phyloP scores from a whole-genome alignment of 176 grass and related monocot genomes.

The Triticum timopheevii region DNA sequence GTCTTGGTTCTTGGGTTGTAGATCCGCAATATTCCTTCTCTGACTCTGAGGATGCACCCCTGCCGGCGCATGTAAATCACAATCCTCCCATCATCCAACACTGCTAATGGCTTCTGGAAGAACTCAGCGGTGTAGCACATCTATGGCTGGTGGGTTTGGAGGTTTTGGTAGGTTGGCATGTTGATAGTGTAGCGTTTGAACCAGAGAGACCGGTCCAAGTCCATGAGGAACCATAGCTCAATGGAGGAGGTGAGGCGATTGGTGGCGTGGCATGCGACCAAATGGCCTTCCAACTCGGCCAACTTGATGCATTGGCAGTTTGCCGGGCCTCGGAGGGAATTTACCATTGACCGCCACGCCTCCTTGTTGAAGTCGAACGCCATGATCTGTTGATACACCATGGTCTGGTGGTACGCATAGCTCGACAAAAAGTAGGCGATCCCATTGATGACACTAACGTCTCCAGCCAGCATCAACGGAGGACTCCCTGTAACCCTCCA shows the following conservation, averaged over 20 bases:
- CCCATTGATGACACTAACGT: background rate
- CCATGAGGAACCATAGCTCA: background rate
- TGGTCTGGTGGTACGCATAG: no score
- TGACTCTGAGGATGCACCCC: no score
- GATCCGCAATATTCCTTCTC: no score
- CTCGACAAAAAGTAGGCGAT: background rate
- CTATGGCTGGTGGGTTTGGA: background rate
- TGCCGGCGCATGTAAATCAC: background rate
- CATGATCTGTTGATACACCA: background rate
- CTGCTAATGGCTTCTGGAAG: background rate
- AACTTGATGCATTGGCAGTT: background rate
- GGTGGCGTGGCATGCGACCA: background rate
- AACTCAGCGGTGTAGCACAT: background rate
- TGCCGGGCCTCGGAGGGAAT: background rate
- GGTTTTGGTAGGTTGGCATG: background rate
- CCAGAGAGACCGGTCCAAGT: background rate
- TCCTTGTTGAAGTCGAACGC: background rate
- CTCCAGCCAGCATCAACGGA: rapidly evolving
- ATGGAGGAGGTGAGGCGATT: background rate
- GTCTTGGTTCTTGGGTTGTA: no score
- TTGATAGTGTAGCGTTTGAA: background rate
- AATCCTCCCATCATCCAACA: background rate
- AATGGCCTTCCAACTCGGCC: background rate
- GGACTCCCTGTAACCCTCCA: background rate
- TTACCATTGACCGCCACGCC: rapidly evolving